A percentile compares a stretch with the other conserved stretches of the same genome.
phyloP scores from a whole-genome alignment of 176 grass and related monocot species.

The Chrysopogon serrulatus region DNA sequence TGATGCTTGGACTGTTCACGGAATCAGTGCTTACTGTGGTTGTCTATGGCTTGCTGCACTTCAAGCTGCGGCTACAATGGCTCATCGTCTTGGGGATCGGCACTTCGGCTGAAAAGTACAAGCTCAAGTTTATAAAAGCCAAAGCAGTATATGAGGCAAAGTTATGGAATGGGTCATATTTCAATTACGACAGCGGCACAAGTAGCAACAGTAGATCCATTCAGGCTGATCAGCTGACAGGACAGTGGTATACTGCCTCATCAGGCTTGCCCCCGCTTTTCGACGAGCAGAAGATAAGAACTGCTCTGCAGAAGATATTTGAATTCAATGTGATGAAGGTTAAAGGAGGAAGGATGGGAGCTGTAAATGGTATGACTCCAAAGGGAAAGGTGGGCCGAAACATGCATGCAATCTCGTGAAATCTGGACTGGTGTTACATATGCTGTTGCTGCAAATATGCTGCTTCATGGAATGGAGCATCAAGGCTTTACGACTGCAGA shows the following conservation, averaged over 20 bases:
- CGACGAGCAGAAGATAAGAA: conserved; percentile 69
- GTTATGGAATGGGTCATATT: conserved; percentile 96
- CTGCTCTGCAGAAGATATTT: conserved; percentile 86
- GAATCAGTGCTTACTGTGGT: conserved; percentile 91
- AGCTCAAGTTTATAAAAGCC: conserved; percentile 80
- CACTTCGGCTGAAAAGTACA: conserved; percentile 86
- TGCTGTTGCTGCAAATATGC: conserved; percentile 82
- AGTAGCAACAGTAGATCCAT: conserved; percentile 88
- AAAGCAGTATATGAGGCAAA: conserved; percentile 81
- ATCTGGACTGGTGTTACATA: conserved; percentile 99
- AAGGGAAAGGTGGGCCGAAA: conserved; percentile 78
- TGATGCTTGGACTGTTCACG: conserved; percentile 97
- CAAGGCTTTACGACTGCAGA: conserved; percentile 83
- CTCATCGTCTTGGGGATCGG: conserved; percentile 64
- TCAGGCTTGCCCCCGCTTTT: conserved; percentile 81
- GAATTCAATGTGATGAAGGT: conserved; percentile 99
- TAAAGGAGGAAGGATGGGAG: conserved; percentile 83
- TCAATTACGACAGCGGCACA: conserved; percentile 86
- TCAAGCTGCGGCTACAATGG: conserved; percentile 94
- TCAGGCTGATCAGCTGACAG: conserved; percentile 93
- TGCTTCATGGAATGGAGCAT: conserved; percentile 93
- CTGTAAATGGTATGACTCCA: conserved; percentile 92
- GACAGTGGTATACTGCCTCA: conserved; percentile 81
- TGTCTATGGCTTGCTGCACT: conserved; percentile 92
- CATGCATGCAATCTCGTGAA: conserved; percentile 95